Conservation (phyloP, 2,329 filamentous ascomycete species). For the Colletotrichum navitas region DNA sequence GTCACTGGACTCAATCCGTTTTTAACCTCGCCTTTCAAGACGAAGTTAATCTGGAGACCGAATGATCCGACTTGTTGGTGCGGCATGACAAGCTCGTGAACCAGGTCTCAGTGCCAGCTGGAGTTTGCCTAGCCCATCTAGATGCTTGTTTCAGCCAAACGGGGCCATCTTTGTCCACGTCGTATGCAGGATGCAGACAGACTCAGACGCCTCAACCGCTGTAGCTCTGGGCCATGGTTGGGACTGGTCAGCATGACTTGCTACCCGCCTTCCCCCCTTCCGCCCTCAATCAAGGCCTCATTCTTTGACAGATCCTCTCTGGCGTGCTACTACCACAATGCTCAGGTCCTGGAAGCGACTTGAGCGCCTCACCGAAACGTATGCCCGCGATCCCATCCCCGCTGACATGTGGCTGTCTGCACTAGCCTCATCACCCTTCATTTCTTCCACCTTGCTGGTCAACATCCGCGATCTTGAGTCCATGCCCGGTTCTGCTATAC, state of each 20-base stretch:
- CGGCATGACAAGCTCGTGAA: background rate
- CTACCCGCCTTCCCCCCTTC: background rate
- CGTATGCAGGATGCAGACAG: too few relatives aligned
- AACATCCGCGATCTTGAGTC: constrained; percentile 66
- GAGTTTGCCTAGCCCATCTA: background rate
- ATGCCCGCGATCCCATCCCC: constrained; percentile 55
- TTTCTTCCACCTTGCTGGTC: constrained; percentile 60
- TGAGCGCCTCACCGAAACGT: constrained; percentile 54
- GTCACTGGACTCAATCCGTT: background rate
- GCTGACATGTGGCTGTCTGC: constrained; percentile 52
- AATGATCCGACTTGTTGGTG: background rate
- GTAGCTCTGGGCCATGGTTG: background rate
- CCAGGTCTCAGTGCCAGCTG: too few relatives aligned
- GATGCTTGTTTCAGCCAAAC: too few relatives aligned
- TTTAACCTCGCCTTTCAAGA: background rate
- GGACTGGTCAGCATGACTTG: background rate
- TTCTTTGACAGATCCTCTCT: background rate
- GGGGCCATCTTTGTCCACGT: too few relatives aligned
- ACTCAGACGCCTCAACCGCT: background rate
- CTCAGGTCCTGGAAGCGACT: constrained; percentile 2
- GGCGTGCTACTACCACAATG: background rate
- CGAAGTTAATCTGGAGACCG: background rate
- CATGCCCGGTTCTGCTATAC: constrained; percentile 57
- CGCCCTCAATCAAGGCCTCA: background rate
- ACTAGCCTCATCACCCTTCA: constrained; percentile 60